These are phyloP conservation scores for Kalaharituber pfeilii DNA, from an alignment of 2,329 filamentous ascomycete species.

Conservation along the genomic window DNA sequence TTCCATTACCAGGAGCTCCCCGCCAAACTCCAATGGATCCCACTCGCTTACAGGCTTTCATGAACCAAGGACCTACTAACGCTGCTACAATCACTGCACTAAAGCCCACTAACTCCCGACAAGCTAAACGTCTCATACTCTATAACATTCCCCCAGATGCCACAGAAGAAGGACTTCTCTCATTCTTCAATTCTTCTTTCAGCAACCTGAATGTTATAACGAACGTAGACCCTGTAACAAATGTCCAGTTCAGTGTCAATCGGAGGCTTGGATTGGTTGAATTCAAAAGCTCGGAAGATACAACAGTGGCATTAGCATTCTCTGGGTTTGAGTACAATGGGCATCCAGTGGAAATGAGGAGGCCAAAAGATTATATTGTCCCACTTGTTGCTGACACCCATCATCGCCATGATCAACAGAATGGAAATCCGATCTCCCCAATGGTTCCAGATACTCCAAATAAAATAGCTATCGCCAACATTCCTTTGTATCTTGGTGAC, in stretches of 20 bases:
- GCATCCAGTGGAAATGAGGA: conserved; percentile 27
- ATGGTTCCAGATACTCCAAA: conserved; percentile 80
- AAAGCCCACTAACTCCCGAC: conserved; percentile 81
- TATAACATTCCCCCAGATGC: conserved; percentile 58
- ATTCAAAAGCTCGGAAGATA: conserved; percentile 72
- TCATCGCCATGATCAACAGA: conserved; percentile 38
- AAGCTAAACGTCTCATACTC: conserved; percentile 79
- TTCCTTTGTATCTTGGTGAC: conserved; percentile 73
- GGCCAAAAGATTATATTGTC: conserved; percentile 40
- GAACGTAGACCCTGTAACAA: conserved; percentile 51
- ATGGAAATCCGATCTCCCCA: conserved; percentile 50
- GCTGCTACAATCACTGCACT: conserved; percentile 57
- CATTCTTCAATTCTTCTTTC: conserved; percentile 91
- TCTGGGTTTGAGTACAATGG: conserved; percentile 81
- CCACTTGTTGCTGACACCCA: conserved; percentile 78
- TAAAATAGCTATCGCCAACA: conserved; percentile 85
- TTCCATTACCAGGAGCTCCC: conserved; percentile 86
- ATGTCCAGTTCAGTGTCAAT: conserved; percentile 66
- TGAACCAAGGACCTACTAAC: conserved; percentile 61
- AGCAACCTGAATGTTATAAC: conserved; percentile 86
- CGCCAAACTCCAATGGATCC: conserved; percentile 92
- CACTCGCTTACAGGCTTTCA: conserved; percentile 81
- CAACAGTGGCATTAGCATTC: conserved; percentile 76
- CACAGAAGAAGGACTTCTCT: conserved; percentile 58
- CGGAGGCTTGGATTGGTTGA: conserved; percentile 70